Evolutionary conservation across 352 stramenopile genomes (phyloP), one percentile per base, ranked within the genome.

Genomic region (Pythium angustatum): DNA sequence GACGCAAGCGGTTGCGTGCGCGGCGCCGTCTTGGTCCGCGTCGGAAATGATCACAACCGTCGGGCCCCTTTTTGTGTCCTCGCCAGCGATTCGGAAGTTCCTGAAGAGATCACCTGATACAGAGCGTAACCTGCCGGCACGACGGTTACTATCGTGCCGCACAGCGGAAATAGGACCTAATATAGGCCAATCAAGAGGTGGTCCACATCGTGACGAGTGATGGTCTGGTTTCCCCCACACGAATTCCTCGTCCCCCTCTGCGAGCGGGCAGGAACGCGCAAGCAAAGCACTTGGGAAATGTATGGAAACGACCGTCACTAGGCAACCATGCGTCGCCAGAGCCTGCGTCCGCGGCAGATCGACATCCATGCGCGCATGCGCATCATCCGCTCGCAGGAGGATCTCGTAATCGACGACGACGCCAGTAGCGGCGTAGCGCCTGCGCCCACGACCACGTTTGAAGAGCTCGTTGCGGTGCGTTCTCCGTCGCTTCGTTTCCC

Each of bases 351-450:
- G 58, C 85, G 89, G 53, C 86, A 93, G 73, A 90, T 96, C 72
- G 89, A 96, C 63, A 69, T 96, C 43, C 85, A 96, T 68, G 84
- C 86, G 72, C 81, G 77, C 54, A 94, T 96, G 75, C 78, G 77
- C 49, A 85, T 96, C 64, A 85, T 96, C 55, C 87, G 86, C 41
- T 79, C 82, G 36, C 84, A 92, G 66, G 83, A 91, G 36, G 84
- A 95, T 48, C 79, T 95, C 31, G 79, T 87, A 15, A 52, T 81
- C 34, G 85, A 93, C 27, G 83, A 91, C 5, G 88, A 91, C 36
- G 61, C 62, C 50, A 45, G n/a, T n/a, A n/a, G 52, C 1, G 64
- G 59, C n/a, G 36, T 58, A 58, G 78, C 66, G 53, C 76, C 75
- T 4, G 74, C 77, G 14, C 69, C 30, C 54, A 47, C 41, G 19